phyloP scores from a whole-genome alignment of 192 early-diverging fungal genomes.

The Phlyctochytrium bullatum region DNA sequence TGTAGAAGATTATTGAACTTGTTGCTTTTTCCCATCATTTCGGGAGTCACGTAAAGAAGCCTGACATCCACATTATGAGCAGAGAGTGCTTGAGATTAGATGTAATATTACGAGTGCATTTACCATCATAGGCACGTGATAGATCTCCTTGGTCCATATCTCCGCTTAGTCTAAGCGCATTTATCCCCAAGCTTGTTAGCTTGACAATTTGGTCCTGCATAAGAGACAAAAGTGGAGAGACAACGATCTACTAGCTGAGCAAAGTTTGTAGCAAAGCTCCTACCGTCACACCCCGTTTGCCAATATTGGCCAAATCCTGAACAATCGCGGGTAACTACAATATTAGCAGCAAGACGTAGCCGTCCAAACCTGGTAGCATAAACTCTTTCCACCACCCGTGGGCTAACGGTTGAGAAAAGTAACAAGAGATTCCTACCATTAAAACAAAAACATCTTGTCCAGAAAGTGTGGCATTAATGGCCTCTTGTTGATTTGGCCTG shows the following conservation, averaged over 20 bases:
- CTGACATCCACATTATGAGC: slow-evolving; percentile 46
- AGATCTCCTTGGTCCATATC: slow-evolving; percentile 48
- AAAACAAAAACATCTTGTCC: slow-evolving; percentile 89
- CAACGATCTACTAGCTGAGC: slow-evolving; percentile 51
- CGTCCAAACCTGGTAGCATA: slow-evolving; percentile 76
- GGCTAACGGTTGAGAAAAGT: slow-evolving; percentile 45
- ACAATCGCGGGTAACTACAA: slow-evolving; percentile 74
- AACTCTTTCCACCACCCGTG: slow-evolving; percentile 92
- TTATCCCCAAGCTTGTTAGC: slow-evolving; percentile 64
- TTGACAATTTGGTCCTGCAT: slow-evolving; percentile 91
- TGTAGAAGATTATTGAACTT: slow-evolving; percentile 57
- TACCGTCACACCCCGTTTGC: slow-evolving; percentile 72
- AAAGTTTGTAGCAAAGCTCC: not conserved
- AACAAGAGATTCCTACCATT: slow-evolving; percentile 57
- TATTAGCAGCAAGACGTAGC: no score
- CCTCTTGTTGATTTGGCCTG: slow-evolving; percentile 80
- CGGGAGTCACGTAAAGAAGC: slow-evolving; percentile 86
- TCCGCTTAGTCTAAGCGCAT: slow-evolving; percentile 59
- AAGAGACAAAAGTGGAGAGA: slow-evolving; percentile 92
- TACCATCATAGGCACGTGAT: slow-evolving; percentile 50
- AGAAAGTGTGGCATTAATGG: slow-evolving; percentile 79
- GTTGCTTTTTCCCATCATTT: slow-evolving; percentile 66
- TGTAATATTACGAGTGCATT: not conserved
- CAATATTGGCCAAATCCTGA: slow-evolving; percentile 39
- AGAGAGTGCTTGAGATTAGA: slow-evolving; percentile 43